Percentiles rank a stretch among this genome's conserved stretches.
Conservation (phyloP, 164 flowering plant species). For the Magnolia officinalis region DNA sequence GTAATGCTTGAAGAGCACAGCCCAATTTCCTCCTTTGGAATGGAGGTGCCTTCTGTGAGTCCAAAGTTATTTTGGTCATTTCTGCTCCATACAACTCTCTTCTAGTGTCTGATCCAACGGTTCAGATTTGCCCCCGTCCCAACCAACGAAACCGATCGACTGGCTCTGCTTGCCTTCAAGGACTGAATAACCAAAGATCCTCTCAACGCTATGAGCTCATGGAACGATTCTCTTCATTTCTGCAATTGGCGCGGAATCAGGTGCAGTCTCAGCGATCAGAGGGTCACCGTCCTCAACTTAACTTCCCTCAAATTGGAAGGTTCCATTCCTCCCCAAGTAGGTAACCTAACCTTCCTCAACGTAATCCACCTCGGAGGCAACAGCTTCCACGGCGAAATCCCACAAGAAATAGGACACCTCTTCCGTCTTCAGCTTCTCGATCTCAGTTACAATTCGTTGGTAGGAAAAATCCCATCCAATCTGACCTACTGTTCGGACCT, state of each 20-base stretch:
- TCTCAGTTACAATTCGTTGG: conserved; percentile 28
- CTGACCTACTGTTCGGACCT: conserved; percentile 20
- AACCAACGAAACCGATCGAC: conserved; percentile 9
- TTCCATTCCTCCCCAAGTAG: conserved; percentile 31
- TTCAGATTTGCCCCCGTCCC: not conserved
- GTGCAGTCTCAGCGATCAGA: conserved; percentile 19
- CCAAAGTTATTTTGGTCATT: not conserved
- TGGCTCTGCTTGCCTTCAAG: conserved; percentile 14
- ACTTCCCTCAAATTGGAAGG: conserved; percentile 20
- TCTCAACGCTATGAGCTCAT: conserved; percentile 2
- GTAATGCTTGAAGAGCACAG: no score
- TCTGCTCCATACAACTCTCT: not conserved
- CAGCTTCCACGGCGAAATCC: conserved; percentile 28
- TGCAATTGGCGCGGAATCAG: conserved; percentile 12
- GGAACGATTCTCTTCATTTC: conserved; percentile 17
- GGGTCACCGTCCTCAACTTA: conserved; percentile 30
- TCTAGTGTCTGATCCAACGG: not conserved
- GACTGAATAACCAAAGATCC: conserved; percentile 12
- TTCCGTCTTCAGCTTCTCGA: conserved; percentile 27
- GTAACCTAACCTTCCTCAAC: conserved; percentile 40
- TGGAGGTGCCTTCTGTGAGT: not conserved
- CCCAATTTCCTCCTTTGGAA: no score
- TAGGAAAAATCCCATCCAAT: conserved; percentile 30
- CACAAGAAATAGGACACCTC: conserved; percentile 28
- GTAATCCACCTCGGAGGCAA: conserved; percentile 33